These are phyloP conservation scores for Umbellularia californica DNA, from an alignment of 164 flowering plant species.

Conservation along the genomic window DNA sequence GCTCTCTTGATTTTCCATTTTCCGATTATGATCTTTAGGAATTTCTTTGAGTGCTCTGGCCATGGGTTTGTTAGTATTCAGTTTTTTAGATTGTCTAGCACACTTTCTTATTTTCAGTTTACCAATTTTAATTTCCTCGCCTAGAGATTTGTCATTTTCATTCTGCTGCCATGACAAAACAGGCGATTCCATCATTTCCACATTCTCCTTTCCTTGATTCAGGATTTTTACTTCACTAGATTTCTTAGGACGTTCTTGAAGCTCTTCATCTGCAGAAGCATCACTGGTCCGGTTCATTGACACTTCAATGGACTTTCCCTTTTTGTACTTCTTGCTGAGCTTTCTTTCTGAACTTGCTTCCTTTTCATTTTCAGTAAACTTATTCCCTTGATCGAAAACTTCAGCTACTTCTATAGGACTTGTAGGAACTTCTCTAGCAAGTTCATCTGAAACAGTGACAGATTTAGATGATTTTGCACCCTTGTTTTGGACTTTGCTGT, in stretches of 20 bases:
- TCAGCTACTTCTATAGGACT: conserved; percentile 11
- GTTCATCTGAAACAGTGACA: conserved; percentile 5
- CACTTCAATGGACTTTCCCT: background rate
- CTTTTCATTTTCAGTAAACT: conserved; percentile 3
- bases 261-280: background rate
- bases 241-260: conserved; percentile 7
- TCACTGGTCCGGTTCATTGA: background rate
- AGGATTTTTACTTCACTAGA: conserved; percentile 9
- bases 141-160: conserved; percentile 5
- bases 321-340: conserved; percentile 18
- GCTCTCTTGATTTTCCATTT: conserved; percentile 4
- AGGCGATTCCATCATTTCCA: conserved; percentile 7
- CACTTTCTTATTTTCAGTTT: background rate
- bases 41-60: conserved; percentile 8
- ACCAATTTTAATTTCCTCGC: conserved; percentile 3
- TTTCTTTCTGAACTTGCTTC: conserved; percentile 6
- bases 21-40: background rate
- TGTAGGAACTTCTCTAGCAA: conserved; percentile 10
- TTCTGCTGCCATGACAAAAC: conserved; percentile 9
- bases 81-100: background rate
- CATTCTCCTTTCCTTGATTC: conserved; percentile 9
- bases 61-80: background rate
- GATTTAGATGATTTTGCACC: background rate
- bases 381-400: conserved; percentile 7
- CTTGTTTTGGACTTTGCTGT: conserved; percentile 4